Percentiles rank a stretch among this genome's conserved stretches.
Conservation (phyloP, 164 flowering plant genomes). For the Macadamia tetraphylla region DNA sequence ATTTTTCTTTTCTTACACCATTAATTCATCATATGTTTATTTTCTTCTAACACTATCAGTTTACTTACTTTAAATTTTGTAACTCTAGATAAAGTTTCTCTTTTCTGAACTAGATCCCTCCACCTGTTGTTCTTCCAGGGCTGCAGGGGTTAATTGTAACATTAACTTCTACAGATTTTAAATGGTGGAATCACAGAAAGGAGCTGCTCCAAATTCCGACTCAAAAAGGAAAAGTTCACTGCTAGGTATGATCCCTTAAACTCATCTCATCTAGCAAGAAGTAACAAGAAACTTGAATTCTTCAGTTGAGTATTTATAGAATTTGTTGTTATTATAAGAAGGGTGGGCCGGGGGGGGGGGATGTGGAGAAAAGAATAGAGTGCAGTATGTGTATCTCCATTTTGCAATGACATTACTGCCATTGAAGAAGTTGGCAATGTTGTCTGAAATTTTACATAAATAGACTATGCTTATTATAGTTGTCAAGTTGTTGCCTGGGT, state of each 20-base stretch:
- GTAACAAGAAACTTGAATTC: not conserved
- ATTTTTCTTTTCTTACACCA: not conserved
- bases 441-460: not conserved
- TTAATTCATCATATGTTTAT: not conserved
- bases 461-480: not conserved
- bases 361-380: not conserved
- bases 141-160: not conserved
- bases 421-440: conserved; percentile 3
- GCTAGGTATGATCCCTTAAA: conserved; percentile 34
- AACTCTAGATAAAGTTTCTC: not conserved
- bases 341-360: no score
- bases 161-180: not conserved
- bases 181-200: conserved; percentile 32
- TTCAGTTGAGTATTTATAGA: not conserved
- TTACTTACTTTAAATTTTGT: not conserved
- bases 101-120: not conserved
- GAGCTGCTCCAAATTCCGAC: conserved; percentile 25
- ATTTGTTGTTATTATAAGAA: not conserved
- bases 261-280: not conserved
- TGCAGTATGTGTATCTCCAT: not conserved
- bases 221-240: conserved; percentile 34
- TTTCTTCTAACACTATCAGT: not conserved
- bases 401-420: not conserved
- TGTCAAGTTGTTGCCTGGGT: no score
- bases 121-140: not conserved